phyloP scores from a whole-genome alignment of 2,329 filamentous ascomycete species.

The Microdochium bolleyi region DNA sequence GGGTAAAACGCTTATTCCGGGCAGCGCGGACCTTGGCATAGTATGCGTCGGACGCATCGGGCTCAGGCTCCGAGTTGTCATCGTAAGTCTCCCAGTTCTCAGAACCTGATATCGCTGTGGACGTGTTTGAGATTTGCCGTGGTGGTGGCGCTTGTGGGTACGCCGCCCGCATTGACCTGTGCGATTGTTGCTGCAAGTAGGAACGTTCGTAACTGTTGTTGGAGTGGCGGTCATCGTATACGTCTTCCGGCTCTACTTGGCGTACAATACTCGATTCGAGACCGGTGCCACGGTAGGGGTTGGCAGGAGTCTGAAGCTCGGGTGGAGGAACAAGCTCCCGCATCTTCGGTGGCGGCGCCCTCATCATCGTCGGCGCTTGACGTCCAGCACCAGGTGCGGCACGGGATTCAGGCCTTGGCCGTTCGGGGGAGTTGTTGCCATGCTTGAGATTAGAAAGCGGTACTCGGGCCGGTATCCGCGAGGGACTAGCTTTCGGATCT shows the following conservation, averaged over 20 bases:
- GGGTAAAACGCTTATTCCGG: conserved; percentile 55
- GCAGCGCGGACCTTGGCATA: conserved; percentile 69
- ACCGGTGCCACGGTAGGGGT: conserved; percentile 38
- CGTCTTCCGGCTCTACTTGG: conserved; percentile 68
- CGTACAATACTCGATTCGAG: conserved; percentile 49
- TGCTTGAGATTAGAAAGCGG: conserved; percentile 63
- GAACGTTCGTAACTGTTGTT: conserved; percentile 26
- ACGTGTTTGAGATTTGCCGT: conserved; percentile 67
- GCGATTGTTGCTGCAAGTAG: conserved; percentile 20
- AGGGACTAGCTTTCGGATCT: conserved; percentile 44
- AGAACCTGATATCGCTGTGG: conserved; percentile 71
- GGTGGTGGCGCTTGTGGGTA: conserved; percentile 34
- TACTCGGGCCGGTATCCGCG: conserved; percentile 61
- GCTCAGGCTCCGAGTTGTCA: conserved; percentile 69
- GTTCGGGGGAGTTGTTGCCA: conserved; percentile 76
- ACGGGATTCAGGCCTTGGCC: conserved; percentile 40
- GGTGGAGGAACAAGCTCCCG: conserved; percentile 58
- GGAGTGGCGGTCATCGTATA: conserved; percentile 63
- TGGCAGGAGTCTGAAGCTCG: conserved; percentile 41
- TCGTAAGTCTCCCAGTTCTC: conserved; percentile 99
- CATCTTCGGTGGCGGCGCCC: conserved; percentile 85
- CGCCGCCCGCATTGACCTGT: conserved; percentile 30
- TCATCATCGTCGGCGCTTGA: conserved; percentile 44
- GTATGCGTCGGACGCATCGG: conserved; percentile 70
- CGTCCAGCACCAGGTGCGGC: conserved; percentile 35